Evolutionary conservation across 257 asterid genomes (phyloP), one percentile per base, ranked within the genome.

Genomic region (Primulina eburnea): DNA sequence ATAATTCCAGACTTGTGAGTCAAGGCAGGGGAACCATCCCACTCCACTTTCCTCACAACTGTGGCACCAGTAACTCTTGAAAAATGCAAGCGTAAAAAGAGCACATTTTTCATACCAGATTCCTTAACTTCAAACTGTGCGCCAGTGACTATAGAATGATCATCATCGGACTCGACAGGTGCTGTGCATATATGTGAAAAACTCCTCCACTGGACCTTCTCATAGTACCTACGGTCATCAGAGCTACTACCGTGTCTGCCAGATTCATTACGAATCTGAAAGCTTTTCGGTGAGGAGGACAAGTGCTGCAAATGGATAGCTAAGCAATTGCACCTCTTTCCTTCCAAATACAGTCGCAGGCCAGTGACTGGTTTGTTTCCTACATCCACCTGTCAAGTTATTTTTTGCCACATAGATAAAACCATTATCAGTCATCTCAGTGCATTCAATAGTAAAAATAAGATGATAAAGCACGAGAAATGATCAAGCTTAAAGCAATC

Each of bases 301-400:
- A 89, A 92, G 78, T 89, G 95, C 81, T 89, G 95, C 75, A 87
- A 60, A 68, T 89, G 96, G 83, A 89, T 82, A 66, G 90, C 96
- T 35, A 89, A 73, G 73, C 90, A 81, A 40, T 89, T 86, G 10
- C 92, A 84, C 78, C 84, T 78, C 69, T 84, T 89, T 63, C 96
- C 96, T 87, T 87, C 96, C 77, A 89, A 68, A 69, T 87, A 84
- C 17, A 89, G 79, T 12, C 95, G 86, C 64, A 89, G 82, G 68
- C 96, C 96, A 7, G 88, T 87, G 71, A 86, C 86, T 0, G 92
- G 95, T 74, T 52, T 84, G 24, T 82, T 76, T 50, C 88, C 96
- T 64, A 72, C 90, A 11, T 82, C 89, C 70, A 89, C 95, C 96
- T 89, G 81, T 61, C 50, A 38, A 64, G 38, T 65, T 43, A 68